Evolutionary conservation across 164 flowering plant genomes (phyloP), one percentile per base, ranked within the genome.

Genomic region (Pachysandra terminalis): DNA sequence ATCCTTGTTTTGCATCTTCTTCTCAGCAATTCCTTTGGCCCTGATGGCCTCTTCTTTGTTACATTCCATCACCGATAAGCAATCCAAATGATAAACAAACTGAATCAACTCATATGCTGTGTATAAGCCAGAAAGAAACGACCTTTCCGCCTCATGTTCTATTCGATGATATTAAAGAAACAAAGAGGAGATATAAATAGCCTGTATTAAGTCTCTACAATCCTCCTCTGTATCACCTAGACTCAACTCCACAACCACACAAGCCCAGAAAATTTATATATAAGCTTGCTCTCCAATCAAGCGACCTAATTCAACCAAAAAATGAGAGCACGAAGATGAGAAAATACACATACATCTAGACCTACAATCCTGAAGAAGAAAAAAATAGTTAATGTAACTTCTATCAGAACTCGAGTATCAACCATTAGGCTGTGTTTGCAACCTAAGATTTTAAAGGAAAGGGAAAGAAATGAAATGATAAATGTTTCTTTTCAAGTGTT

Each of bases 31-130:
- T 3, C 26, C 81, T 78, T 75, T 93, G 63, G 92, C 98, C 74
- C 86, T 83, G 10, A 79, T 21, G 59, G 98, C 97, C 79, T 91
- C 97, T 68, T 88, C 97, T 75, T 86, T 87, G 78, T 90, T 93
- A 89, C 92, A 89, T 35, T 91, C 97, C 97, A 91, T 91, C 49
- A 21, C 66, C 63, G 45, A 63, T 41, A 51, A 16, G 41, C 65
- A 68, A 40, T 9, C 40, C 57, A 40, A 32, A 49, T 5, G 54
- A 37, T 45, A 59, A n/a, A 70, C 12, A 16, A 49, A 61, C 26
- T 17, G 19, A 51, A 57, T 21, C 59, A 51, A 59, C 63, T 57
- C 69, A 70, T 48, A 32, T 53, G 45, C 24, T 19, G 48, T 55
- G 21, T 16, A 17, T 65, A 48, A 56, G 63, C n/a, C 66, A 7